A percentile compares a stretch with the other conserved stretches of the same genome.
These are phyloP conservation scores for Ogataea methylovora DNA, from an alignment of 805 yeast species.

Conservation along the genomic window DNA sequence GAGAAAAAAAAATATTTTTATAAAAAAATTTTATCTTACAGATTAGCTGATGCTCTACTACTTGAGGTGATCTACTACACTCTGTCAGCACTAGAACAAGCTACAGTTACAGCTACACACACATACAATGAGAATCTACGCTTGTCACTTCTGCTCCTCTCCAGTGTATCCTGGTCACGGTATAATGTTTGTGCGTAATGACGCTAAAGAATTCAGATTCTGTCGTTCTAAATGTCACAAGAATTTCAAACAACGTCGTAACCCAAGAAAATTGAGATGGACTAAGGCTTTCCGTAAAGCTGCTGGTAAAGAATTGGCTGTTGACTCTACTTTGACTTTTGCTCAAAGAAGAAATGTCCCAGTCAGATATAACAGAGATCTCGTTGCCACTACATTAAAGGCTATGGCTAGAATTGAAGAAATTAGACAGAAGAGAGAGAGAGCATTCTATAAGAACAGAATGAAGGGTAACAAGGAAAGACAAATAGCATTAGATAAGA, in stretches of 20 bases:
- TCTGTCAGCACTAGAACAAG: too few species aligned
- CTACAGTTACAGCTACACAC: too few species aligned
- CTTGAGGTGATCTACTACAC: too few species aligned
- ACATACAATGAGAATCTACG: conserved; percentile 65
- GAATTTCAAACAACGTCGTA: conserved; percentile 94
- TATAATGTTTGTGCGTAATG: conserved; percentile 95
- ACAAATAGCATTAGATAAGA: conserved; percentile 77
- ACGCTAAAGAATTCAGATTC: conserved; percentile 94
- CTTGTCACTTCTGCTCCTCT: conserved; percentile 95
- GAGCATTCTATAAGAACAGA: conserved; percentile 98
- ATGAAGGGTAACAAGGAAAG: conserved; percentile 95
- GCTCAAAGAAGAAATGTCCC: conserved; percentile 98
- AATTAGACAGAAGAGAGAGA: conserved; percentile 92
- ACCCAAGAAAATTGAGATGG: conserved; percentile 97
- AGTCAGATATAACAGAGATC: conserved; percentile 93
- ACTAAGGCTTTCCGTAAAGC: conserved; percentile 98
- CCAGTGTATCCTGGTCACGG: conserved; percentile 96
- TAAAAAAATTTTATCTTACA: background rate
- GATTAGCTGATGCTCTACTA: too few species aligned
- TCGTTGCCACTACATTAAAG: conserved; percentile 86
- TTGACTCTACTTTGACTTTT: conserved; percentile 91
- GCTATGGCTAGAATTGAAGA: conserved; percentile 96
- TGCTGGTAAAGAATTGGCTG: conserved; percentile 97
- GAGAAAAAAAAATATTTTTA: background rate
- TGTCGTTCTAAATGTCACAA: conserved; percentile 98